Evolutionary conservation across 2,329 filamentous ascomycete species (phyloP), one percentile per base, ranked within the genome.

Genomic region (Cylindrodendrum hubeiense): DNA sequence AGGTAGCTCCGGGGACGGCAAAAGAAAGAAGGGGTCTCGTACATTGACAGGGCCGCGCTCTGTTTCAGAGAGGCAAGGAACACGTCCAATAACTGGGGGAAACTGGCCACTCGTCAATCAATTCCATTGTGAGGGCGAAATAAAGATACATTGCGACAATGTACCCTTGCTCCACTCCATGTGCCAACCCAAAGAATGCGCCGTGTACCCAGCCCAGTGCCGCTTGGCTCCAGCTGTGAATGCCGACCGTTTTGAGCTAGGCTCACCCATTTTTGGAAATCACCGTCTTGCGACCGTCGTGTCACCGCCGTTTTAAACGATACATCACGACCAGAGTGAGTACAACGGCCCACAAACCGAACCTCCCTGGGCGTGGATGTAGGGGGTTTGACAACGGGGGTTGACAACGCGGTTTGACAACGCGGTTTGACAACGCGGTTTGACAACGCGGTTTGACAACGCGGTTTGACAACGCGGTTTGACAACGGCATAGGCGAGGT

Each of bases 51-150:
- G 61, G 49, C 55, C 43, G 49, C 55, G 55, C 43, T 43, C 43
- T 59, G 61, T 64, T 64, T 64, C 61, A 64, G 55, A 44, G 49
- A 43, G 54, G 54, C 60, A 58, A 50, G 60, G 60, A 47, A 41
- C 39, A 41, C 39, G 49, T 51, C 60, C 54, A 57, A 54, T 30
- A 33, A 33, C 47, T 33, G 30, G 47, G n/a, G 47, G 47, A 50
- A 50, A 50, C 47, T 33, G 47, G 17, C 47, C 47, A 50, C 47
- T 33, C 47, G 26, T 21, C n/a, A 50, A 50, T 50, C 47, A 50
- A 33, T n/a, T 21, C 26, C 47, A 50, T 33, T 30, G 28, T 22
- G 5, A 50, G n/a, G 28, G n/a, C 47, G n/a, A n/a, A 50, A 50
- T 12, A 28, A n/a, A 50, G 28, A 30, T 24, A 12, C 15, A 30